Base-by-base conservation (phyloP, 495 filamentous ascomycete genomes). In the Lasiosphaeria hispida region DNA sequence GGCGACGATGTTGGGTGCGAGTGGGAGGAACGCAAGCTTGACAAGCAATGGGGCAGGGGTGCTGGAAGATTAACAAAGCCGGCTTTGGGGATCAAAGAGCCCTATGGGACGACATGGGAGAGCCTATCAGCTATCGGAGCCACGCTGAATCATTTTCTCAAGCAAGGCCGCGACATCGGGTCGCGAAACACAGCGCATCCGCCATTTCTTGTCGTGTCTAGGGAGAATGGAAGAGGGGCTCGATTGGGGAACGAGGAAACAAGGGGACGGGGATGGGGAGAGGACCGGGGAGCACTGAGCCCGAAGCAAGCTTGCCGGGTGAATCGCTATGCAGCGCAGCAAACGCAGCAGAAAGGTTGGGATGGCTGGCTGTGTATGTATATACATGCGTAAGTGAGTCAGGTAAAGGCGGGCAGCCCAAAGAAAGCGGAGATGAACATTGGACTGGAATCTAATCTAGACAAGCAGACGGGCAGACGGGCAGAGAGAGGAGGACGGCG, bases 131-230 rank as follows among this genome's bases (percentile, higher is more conserved):
- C 57, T 39, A 42, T 36, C 30, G 23, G 37, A n/a, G 39, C 18
- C 37, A 57, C 14, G 45, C 36, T 48, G 39, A 23, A n/a, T 18
- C 18, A 53, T 30, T 30, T 30, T 30, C 23, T 30, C 23, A 30
- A 30, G 23, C 2, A 30, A 5, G 50, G 61, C 35, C 48, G 58
- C 48, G 58, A 54, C 41, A 52, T 51, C 18, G 38, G 60, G 62
- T 61, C 61, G 47, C 47, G 45, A 63, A 56, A 52, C 64, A 59
- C 61, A 45, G 36, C 54, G 53, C 48, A 41, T 42, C 49, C 19
- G 53, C 14, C 48, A 19, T 19, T 23, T 35, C 17, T 13, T 13
- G 6, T 39, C 14, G 35, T 40, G 14, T 30, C 23, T 30, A 5
- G 23, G 23, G 23, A 30, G 23, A 30, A 5, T 30, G 23, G 23